Conservation (phyloP, 768 basidiomycete species). For the Russula brevipes region DNA sequence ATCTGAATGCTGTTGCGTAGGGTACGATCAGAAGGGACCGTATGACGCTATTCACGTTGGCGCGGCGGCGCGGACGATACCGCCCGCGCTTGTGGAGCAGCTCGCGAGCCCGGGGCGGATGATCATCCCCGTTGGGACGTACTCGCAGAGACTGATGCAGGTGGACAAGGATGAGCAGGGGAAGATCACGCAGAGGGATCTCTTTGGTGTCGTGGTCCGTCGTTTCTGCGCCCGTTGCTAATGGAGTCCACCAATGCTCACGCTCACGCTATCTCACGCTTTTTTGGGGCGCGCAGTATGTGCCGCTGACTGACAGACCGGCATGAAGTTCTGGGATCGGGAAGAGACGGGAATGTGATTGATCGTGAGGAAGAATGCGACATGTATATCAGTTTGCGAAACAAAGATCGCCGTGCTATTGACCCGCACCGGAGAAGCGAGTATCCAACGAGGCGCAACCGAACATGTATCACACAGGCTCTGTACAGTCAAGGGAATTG, state of each 20-base stretch:
- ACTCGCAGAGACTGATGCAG: constrained; percentile 57
- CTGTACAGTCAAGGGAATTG: neutral
- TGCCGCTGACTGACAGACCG: constrained; percentile 56
- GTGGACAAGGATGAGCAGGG: constrained; percentile 77
- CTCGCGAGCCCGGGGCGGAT: constrained; percentile 72
- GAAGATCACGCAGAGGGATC: constrained; percentile 50
- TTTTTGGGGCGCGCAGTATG: constrained; percentile 45
- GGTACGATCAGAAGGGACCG: constrained; percentile 27
- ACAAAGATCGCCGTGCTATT: neutral
- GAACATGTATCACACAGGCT: neutral
- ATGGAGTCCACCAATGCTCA: no score
- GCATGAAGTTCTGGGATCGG: neutral
- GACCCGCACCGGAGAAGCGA: neutral
- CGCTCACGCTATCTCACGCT: neutral
- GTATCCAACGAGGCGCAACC: neutral
- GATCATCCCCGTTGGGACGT: constrained; percentile 84
- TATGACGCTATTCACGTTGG: constrained; percentile 84
- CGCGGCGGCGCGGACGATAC: constrained; percentile 77
- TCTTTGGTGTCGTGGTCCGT: constrained; percentile 82
- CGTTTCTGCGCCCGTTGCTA: neutral
- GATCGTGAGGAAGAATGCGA: neutral
- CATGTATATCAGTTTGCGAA: neutral
- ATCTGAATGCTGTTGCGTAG: constrained; percentile 4
- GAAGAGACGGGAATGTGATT: neutral
- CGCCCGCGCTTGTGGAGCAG: constrained; percentile 68